phyloP scores from a whole-genome alignment of 2,329 filamentous ascomycete species.

The Fusarium guadeloupense region DNA sequence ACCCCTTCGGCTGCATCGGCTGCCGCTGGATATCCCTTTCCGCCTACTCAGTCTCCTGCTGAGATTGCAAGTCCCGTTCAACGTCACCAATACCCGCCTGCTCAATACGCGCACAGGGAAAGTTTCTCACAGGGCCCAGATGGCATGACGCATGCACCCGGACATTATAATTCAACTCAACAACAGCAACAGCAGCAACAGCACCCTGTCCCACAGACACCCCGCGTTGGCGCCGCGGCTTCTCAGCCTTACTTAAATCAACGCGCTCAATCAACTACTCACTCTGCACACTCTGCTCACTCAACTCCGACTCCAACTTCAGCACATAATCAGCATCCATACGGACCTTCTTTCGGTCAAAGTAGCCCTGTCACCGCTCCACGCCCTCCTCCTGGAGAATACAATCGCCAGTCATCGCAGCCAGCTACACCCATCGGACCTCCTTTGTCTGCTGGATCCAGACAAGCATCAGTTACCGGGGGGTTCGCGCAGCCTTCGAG shows the following conservation, averaged over 20 bases:
- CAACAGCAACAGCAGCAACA: slow-evolving; percentile 42
- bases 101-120: slow-evolving; percentile 55
- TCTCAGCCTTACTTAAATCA: slow-evolving; percentile 56
- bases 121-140: slow-evolving; percentile 54
- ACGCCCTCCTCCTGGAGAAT: slow-evolving; percentile 55
- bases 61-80: slow-evolving; percentile 61
- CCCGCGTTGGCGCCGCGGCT: slow-evolving; percentile 56
- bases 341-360: slow-evolving; percentile 60
- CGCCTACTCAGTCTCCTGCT: slow-evolving; percentile 53
- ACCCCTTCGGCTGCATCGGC: slow-evolving; percentile 53
- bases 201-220: slow-evolving; percentile 56
- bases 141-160: slow-evolving; percentile 26
- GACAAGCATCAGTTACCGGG: slow-evolving; percentile 54
- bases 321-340: slow-evolving; percentile 66
- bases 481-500: slow-evolving; percentile 62
- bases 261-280: slow-evolving; percentile 66
- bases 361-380: slow-evolving; percentile 61
- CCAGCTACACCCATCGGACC: slow-evolving; percentile 63
- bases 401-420: slow-evolving; percentile 62
- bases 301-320: slow-evolving; percentile 70
- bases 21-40: slow-evolving; percentile 61
- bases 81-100: slow-evolving; percentile 61
- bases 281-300: slow-evolving; percentile 67
- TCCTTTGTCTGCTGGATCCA: slow-evolving; percentile 55
- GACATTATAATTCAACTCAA: slow-evolving; percentile 47